These are phyloP conservation scores for Astragalus glycyphyllos DNA, from an alignment of 306 rosid species.

Conservation along the genomic window DNA sequence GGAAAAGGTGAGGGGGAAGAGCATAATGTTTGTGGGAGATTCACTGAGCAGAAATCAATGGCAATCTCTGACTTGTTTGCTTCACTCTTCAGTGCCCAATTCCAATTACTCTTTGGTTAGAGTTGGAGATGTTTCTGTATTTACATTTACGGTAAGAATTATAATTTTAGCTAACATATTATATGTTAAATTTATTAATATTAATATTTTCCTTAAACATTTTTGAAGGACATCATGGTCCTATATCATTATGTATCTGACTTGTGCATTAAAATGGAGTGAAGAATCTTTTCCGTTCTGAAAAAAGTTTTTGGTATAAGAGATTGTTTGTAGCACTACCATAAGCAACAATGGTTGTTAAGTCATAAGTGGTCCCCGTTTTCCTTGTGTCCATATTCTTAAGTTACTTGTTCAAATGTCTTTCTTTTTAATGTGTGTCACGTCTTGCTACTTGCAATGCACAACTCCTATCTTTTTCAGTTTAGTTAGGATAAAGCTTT, in stretches of 20 bases:
- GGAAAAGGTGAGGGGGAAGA: constrained; percentile 68
- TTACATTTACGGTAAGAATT: constrained; percentile 63
- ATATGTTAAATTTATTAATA: constrained; percentile 3
- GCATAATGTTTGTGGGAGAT: constrained; percentile 94
- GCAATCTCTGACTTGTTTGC: constrained; percentile 89
- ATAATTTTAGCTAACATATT: background rate
- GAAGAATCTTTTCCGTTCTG: background rate
- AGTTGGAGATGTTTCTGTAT: constrained; percentile 65
- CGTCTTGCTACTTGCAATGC: background rate
- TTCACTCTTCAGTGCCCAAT: constrained; percentile 64
- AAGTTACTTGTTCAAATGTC: constrained; percentile 36
- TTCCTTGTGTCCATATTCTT: constrained; percentile 28
- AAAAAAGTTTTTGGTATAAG: background rate
- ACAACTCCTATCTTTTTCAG: constrained; percentile 2
- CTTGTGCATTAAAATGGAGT: background rate
- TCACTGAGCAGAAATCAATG: constrained; percentile 89
- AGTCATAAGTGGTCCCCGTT: constrained; percentile 39
- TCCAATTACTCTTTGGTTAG: constrained; percentile 57
- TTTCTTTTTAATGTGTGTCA: background rate
- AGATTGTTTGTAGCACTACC: constrained; percentile 27
- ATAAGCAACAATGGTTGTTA: constrained; percentile 26
- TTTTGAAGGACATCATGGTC: background rate
- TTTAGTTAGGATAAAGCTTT: constrained; percentile 8
- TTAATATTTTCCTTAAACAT: background rate
- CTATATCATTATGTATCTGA: constrained; percentile 12